A percentile compares a stretch with the other conserved stretches of the same genome.
Evolutionary conservation across 2,329 filamentous ascomycete species (phyloP).

Genomic region (Penicillium sp.): DNA sequence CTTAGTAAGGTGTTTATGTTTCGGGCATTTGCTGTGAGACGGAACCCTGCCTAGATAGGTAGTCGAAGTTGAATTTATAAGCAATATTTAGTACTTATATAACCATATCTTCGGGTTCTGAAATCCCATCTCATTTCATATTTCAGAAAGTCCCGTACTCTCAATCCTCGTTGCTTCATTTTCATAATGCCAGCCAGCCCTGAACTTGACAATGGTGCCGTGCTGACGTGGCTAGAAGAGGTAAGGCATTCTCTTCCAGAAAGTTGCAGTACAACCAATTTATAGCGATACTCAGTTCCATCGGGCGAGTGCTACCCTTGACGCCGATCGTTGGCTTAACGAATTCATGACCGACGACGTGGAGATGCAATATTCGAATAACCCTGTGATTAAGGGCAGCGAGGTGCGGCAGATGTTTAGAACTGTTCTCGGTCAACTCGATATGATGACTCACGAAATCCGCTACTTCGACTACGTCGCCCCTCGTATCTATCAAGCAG

Average conservation of each 20-base stretch:
- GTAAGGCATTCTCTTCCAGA: not conserved
- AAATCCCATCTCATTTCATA: not conserved
- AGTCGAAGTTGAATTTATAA: not conserved
- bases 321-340: conserved; percentile 4
- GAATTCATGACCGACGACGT: conserved; percentile 11
- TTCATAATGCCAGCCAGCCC: not conserved
- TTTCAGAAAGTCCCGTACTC: not conserved
- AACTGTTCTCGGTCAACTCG: conserved; percentile 3
- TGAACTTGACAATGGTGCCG: not conserved
- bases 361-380: conserved; percentile 11
- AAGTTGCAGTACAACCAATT: not conserved
- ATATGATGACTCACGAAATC: conserved; percentile 6
- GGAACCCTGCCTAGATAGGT: too few relatives aligned
- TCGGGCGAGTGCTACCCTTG: not conserved
- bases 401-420: conserved; percentile 10
- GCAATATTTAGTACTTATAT: not conserved
- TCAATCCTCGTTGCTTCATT: not conserved
- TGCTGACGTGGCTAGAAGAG: conserved; percentile 1
- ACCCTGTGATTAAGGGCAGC: conserved; percentile 2
- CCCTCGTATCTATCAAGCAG: conserved; percentile 9
- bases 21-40: too few relatives aligned
- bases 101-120: not conserved
- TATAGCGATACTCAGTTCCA: not conserved
- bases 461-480: conserved; percentile 8
- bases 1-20: too few relatives aligned